These are phyloP conservation scores for Plectosphaerella sp. DNA, from an alignment of 2,329 filamentous ascomycete genomes.

Conservation along the genomic window DNA sequence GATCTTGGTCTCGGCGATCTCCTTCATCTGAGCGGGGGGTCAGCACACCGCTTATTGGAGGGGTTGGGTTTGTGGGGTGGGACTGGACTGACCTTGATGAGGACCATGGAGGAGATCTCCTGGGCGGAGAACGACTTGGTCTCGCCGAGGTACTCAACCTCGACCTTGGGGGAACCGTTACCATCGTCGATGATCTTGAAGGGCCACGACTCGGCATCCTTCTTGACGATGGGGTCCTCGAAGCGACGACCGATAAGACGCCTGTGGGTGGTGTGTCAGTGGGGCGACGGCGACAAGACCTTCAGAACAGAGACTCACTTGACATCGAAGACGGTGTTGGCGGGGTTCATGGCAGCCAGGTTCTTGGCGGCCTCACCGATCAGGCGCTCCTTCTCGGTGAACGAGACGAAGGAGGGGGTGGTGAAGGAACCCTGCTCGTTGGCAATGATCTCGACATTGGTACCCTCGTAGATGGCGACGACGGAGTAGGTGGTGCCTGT, in stretches of 20 bases:
- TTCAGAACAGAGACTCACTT: constrained; percentile 60
- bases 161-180: constrained; percentile 80
- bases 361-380: constrained; percentile 99
- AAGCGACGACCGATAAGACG: constrained; percentile 96
- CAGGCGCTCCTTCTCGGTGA: constrained; percentile 97
- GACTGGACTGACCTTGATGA: constrained; percentile 72
- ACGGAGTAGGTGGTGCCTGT: constrained; percentile 99
- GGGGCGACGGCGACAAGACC: neutral
- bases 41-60: neutral
- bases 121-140: constrained; percentile 95
- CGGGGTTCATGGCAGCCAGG: constrained; percentile 98
- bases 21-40: constrained; percentile 74
- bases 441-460: constrained; percentile 99
- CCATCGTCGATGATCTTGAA: constrained; percentile 92
- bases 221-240: constrained; percentile 95
- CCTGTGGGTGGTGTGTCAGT: constrained; percentile 43
- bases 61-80: neutral
- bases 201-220: constrained; percentile 97
- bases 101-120: constrained; percentile 98
- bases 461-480: constrained; percentile 98
- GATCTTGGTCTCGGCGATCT: constrained; percentile 96
- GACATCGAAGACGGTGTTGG: constrained; percentile 98
- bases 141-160: constrained; percentile 95
- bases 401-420: constrained; percentile 97
- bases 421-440: constrained; percentile 99